Base-by-base conservation (phyloP, 2,329 filamentous ascomycete genomes). In the Nemania abortiva region DNA sequence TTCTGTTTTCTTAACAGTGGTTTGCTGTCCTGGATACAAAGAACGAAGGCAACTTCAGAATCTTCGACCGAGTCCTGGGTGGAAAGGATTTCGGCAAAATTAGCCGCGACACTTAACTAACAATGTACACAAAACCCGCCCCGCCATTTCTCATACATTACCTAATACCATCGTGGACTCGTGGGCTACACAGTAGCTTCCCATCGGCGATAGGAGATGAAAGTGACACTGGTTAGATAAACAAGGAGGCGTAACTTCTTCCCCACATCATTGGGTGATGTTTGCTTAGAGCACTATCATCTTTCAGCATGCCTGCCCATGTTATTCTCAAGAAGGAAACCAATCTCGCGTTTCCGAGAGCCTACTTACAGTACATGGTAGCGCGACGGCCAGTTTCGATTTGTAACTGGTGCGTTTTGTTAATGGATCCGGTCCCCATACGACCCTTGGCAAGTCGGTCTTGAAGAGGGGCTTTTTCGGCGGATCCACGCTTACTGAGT, bases 1-100 rank as follows among this genome's bases (percentile, higher is more conserved):
- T 34, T 42, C 27, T 81, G 74, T 49, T 77, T 79, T 73, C 84
- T 86, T n/a, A n/a, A 63, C 79, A 93, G 20, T 84, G 88, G 70
- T 93, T 93, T 83, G 91, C 90, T 0, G 86, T 92, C 57, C 82
- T 81, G 65, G 85, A 87, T 69, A 75, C 72, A 27, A 79, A 75
- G 69, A 78, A 78, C 57, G 81, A 84, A 61, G 84, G 84, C 1
- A 87, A 89, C 74, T 85, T 83, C 74, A 82, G 83, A 22, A 72
- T 85, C 1, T 88, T 90, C 78, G 79, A 81, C n/a, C 73, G 79
- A 20, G 64, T 80, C 3, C 75, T 87, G 9, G n/a, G 78, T 80
- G 49, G 81, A 80, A 11, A 70, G 81, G 62, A 65, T 22, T 56
- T 64, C 34, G 68, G 57, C 34, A 58, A 57, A 59, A 34, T 64